A percentile compares a stretch with the other conserved stretches of the same genome.
These are phyloP conservation scores for Epicoccum sorghinum DNA, from an alignment of 2,329 filamentous ascomycete species.

Conservation along the genomic window DNA sequence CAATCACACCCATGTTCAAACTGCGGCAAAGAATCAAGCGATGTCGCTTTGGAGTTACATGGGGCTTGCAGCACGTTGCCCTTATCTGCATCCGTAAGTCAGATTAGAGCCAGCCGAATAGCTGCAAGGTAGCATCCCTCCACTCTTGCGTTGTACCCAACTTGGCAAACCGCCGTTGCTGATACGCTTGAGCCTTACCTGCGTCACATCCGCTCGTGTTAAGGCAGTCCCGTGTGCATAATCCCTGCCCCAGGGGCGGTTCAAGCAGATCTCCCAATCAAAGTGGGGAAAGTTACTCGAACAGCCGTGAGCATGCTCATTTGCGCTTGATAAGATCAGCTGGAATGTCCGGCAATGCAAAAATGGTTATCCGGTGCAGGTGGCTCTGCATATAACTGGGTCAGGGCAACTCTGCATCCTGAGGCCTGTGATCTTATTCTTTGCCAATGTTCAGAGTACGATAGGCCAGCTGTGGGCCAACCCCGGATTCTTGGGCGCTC, in stretches of 20 bases:
- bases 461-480: neutral
- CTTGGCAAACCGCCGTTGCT: neutral
- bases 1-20: slow-evolving; percentile 3
- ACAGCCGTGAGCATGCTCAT: slow-evolving; percentile 6
- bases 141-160: slow-evolving; percentile 1
- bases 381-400: too few species aligned
- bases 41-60: slow-evolving; percentile 26
- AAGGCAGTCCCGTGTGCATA: slow-evolving; percentile 4
- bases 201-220: slow-evolving; percentile 3
- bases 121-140: slow-evolving; percentile 23
- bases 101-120: slow-evolving; percentile 9
- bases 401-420: too few species aligned
- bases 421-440: neutral
- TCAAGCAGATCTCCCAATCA: slow-evolving; percentile 3
- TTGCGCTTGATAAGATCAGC: slow-evolving; percentile 3
- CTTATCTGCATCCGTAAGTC: slow-evolving; percentile 13
- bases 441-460: neutral
- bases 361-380: too few species aligned
- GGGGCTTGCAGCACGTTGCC: slow-evolving; percentile 14
- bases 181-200: slow-evolving; percentile 14
- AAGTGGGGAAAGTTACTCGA: slow-evolving; percentile 17
- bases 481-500: slow-evolving; percentile 9
- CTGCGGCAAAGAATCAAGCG: slow-evolving; percentile 9
- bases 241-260: slow-evolving; percentile 14
- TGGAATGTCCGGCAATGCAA: too few species aligned